Evolutionary conservation across 2,329 filamentous ascomycete genomes (phyloP).

Genomic region (Diaporthe sp.): DNA sequence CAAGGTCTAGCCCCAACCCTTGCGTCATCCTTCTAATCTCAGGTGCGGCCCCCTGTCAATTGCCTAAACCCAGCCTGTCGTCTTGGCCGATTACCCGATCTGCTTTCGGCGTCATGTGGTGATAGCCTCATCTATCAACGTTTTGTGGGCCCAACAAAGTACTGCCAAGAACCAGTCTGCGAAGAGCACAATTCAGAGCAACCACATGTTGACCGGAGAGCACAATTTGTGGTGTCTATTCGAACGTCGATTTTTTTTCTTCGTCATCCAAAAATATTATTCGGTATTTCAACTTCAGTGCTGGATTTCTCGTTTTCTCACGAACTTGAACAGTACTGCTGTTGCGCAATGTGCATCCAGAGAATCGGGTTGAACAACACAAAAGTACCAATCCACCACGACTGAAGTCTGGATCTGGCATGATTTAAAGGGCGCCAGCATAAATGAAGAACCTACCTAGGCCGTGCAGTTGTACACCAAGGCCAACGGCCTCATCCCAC

Average conservation of each 20-base stretch:
- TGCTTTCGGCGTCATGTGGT: neutral
- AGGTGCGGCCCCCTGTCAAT: neutral
- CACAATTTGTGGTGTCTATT: neutral
- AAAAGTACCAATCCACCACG: neutral
- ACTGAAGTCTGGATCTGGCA: neutral
- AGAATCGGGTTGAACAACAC: neutral
- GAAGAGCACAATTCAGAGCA: neutral
- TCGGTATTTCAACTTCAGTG: neutral
- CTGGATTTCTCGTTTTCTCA: too few species aligned
- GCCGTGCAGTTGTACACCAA: neutral
- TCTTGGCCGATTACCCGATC: constrained; percentile 26
- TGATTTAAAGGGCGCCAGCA: neutral
- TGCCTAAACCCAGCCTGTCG: neutral
- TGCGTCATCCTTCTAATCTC: constrained; percentile 15
- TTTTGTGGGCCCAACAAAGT: too few species aligned
- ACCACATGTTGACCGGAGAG: neutral
- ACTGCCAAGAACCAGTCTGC: neutral
- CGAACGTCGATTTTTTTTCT: rapidly evolving
- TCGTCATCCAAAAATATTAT: neutral
- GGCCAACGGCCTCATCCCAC: too few species aligned
- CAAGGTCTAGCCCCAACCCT: constrained; percentile 30
- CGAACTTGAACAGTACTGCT: too few species aligned
- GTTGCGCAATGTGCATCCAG: neutral
- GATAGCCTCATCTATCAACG: neutral
- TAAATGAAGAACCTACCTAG: neutral